A percentile compares a stretch with the other conserved stretches of the same genome.
phyloP scores from a whole-genome alignment of 768 basidiomycete species.

The Coprinopsis strossmayeri region DNA sequence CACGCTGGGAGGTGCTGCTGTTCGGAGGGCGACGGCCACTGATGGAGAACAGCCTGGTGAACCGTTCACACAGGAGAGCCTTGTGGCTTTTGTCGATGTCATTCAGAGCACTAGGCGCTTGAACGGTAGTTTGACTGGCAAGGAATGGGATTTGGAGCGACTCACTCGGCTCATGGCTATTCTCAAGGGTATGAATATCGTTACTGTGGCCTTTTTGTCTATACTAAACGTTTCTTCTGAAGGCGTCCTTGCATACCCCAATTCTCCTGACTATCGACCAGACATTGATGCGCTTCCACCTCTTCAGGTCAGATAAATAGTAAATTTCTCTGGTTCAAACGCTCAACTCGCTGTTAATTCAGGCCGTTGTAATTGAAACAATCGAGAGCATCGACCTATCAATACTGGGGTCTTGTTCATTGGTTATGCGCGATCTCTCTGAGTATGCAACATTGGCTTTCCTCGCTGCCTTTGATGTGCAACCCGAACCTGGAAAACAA shows the following conservation, averaged over 20 bases:
- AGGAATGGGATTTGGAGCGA: slow-evolving; percentile 62
- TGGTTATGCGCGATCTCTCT: slow-evolving; percentile 78
- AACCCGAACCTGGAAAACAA: slow-evolving; percentile 26
- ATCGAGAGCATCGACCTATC: slow-evolving; percentile 62
- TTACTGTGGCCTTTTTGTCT: not conserved
- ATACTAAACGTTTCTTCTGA: not conserved
- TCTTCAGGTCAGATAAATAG: slow-evolving; percentile 48
- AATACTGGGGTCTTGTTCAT: slow-evolving; percentile 54
- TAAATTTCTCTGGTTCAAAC: not conserved
- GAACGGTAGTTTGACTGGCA: slow-evolving; percentile 38
- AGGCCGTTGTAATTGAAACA: slow-evolving; percentile 70
- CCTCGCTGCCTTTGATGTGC: slow-evolving; percentile 66
- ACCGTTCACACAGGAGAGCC: slow-evolving; percentile 79
- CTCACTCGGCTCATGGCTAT: slow-evolving; percentile 68
- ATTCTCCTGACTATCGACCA: slow-evolving; percentile 81
- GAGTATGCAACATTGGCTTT: slow-evolving; percentile 87
- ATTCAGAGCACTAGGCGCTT: slow-evolving; percentile 53
- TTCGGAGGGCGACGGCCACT: slow-evolving; percentile 16
- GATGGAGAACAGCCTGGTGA: slow-evolving; percentile 20
- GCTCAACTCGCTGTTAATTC: slow-evolving; percentile 14
- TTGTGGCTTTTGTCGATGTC: slow-evolving; percentile 75
- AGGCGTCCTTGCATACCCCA: slow-evolving; percentile 76
- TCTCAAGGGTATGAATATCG: slow-evolving; percentile 50
- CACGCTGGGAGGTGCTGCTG: slow-evolving; percentile 47
- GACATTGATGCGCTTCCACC: slow-evolving; percentile 81